Evolutionary conservation across 2,329 filamentous ascomycete genomes (phyloP), one percentile per base, ranked within the genome.

Genomic region (Aspergillus caelatus): DNA sequence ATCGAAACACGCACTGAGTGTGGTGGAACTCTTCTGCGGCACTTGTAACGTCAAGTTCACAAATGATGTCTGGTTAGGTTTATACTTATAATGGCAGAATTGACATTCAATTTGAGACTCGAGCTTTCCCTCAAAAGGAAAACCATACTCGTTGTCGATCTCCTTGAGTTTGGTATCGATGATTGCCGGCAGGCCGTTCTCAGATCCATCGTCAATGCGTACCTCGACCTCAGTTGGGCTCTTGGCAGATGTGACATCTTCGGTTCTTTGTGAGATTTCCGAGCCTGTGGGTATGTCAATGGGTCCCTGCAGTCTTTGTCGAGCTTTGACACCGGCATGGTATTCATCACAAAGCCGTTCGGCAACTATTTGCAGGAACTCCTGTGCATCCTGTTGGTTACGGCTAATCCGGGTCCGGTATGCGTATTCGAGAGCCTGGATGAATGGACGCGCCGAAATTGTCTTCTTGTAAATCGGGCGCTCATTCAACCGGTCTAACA

Each of bases 61-160:
- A 74, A 99, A 99, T 0, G 89, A 91, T 55, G 92, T 95, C 60
- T 89, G 86, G 9, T 89, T 90, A 8, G 94, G 89, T 73, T 90
- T 94, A 9, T 95, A 94, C 77, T 91, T 92, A 82, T 96, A 97
- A 53, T 89, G 88, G 75, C 95, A 99, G 34, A 89, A 92, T 72
- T 93, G 86, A 75, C 95, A 99, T 78, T 97, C 91, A 62, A 97
- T 93, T 75, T 96, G 93, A n/a, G 94, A 97, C 75, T 97, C 93
- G 64, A 95, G 88, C 75, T 87, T 90, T 63, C 95, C 95, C 79
- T 98, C 94, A 73, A 99, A 89, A 0, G 95, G 94, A 71, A 98
- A 98, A 0, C 92, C 90, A 32, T 74, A 68, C 43, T 77, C 76
- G 36, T 79, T 77, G 6, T 78, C 75, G 21, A 77, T 73, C 59